Percentiles rank a stretch among this genome's conserved stretches.
phyloP scores from a whole-genome alignment of 2,329 filamentous ascomycete species.

The Colletotrichum paranaense region DNA sequence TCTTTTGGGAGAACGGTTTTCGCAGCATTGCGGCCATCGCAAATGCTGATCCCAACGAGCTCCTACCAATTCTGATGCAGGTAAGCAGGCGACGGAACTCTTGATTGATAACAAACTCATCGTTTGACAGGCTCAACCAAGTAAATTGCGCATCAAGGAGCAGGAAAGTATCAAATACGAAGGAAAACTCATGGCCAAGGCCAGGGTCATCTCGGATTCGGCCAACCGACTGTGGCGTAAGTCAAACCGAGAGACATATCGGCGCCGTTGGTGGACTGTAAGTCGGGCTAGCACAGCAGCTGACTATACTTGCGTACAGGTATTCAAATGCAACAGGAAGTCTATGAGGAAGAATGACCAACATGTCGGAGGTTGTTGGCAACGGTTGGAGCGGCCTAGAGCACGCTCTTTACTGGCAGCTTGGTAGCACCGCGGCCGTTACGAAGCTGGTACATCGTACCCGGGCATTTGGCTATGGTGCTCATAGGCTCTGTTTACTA shows the following conservation, averaged over 20 bases:
- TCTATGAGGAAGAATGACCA: constrained; percentile 54
- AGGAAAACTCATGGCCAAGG: constrained; percentile 74
- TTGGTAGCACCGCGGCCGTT: constrained; percentile 19
- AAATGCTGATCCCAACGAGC: constrained; percentile 74
- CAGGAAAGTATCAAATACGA: constrained; percentile 69
- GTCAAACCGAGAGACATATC: constrained; percentile 40
- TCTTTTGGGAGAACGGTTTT: constrained; percentile 83
- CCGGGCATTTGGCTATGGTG: constrained; percentile 32
- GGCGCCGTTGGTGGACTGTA: constrained; percentile 3
- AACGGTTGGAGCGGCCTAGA: constrained; percentile 19
- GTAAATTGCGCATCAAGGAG: constrained; percentile 67
- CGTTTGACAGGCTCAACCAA: constrained; percentile 71
- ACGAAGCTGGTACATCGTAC: constrained; percentile 26
- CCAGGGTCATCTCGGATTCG: constrained; percentile 74
- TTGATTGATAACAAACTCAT: constrained; percentile 12
- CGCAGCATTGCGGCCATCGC: constrained; percentile 75
- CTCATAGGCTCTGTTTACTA: constrained; percentile 33
- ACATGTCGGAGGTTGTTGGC: neutral
- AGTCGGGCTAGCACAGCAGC: constrained; percentile 15
- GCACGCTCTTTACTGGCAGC: neutral
- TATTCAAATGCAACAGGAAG: constrained; percentile 62
- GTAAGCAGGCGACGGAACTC: constrained; percentile 49
- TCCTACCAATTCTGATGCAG: constrained; percentile 79
- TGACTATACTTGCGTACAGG: constrained; percentile 47
- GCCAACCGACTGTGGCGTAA: constrained; percentile 77